Percentiles rank a stretch among this genome's conserved stretches.
phyloP scores from a whole-genome alignment of 805 yeast species.

The Candida loeiensis region DNA sequence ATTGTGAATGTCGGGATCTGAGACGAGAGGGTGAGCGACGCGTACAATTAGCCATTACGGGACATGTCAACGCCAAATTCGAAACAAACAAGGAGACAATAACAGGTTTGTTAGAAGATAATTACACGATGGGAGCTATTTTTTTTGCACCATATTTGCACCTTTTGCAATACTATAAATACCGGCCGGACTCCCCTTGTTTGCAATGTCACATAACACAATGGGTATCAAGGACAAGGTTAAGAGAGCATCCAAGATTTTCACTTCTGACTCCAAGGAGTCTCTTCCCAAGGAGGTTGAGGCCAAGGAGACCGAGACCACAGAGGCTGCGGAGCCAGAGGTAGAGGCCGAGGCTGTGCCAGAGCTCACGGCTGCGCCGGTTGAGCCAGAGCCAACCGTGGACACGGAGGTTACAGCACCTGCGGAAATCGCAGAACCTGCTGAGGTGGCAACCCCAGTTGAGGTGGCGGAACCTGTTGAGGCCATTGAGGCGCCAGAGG shows the following conservation, averaged over 20 bases:
- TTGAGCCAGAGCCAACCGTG: slow-evolving; percentile 3
- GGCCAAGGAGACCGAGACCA: slow-evolving; percentile 7
- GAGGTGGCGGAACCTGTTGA: slow-evolving; percentile 5
- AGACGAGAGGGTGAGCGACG: not conserved
- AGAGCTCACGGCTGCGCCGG: slow-evolving; percentile 7
- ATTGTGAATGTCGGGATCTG: not conserved
- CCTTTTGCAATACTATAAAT: slow-evolving; percentile 6
- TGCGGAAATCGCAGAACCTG: too few relatives aligned
- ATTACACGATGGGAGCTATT: slow-evolving; percentile 8
- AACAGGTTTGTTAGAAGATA: slow-evolving; percentile 1
- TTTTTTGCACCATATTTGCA: slow-evolving; percentile 4
- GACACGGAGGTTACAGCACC: slow-evolving; percentile 9
- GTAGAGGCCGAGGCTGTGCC: slow-evolving; percentile 7
- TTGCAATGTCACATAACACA: slow-evolving; percentile 4
- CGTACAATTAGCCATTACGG: not conserved
- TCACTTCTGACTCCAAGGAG: slow-evolving; percentile 27
- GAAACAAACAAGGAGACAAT: slow-evolving; percentile 1
- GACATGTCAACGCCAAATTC: not conserved
- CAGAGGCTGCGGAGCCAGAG: slow-evolving; percentile 6
- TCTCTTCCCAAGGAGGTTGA: slow-evolving; percentile 13
- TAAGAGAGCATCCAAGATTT: slow-evolving; percentile 37
- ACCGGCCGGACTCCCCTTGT: slow-evolving; percentile 4
- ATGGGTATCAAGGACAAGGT: slow-evolving; percentile 39
- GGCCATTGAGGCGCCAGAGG: slow-evolving; percentile 9
- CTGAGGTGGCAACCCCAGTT: slow-evolving; percentile 5